Evolutionary conservation across 176 grass and related monocot genomes (phyloP).

Genomic region (Paspalum notatum): DNA sequence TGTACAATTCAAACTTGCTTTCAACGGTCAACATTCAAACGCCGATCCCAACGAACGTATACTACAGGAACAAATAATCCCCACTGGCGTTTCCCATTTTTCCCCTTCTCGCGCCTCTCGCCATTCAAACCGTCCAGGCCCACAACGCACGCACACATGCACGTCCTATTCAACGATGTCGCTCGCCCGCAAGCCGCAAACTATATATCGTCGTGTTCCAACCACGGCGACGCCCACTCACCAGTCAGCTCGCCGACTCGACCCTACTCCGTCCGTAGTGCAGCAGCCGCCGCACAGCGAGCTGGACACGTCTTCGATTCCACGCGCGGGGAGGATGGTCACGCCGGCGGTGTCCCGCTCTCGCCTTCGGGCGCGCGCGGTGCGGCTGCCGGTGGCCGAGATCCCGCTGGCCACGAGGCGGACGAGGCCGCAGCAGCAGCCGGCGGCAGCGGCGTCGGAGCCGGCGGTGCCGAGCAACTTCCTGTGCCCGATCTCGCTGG

Average conservation of each 20-base stretch:
- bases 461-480: slow-evolving; percentile 55
- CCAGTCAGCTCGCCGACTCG: slow-evolving; percentile 1
- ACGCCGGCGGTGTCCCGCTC: slow-evolving; percentile 38
- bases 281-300: not conserved
- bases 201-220: slow-evolving; percentile 34
- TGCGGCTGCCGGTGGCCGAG: not conserved
- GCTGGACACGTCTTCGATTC: not conserved
- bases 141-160: not conserved
- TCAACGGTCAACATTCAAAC: slow-evolving; percentile 89
- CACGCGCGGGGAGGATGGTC: slow-evolving; percentile 37
- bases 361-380: not conserved
- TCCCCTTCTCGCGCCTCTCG: not conserved
- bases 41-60: slow-evolving; percentile 37
- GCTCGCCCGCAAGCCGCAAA: slow-evolving; percentile 15
- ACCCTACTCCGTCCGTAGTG: not conserved
- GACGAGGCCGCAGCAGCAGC: not conserved
- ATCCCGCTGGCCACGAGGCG: slow-evolving; percentile 41
- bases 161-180: slow-evolving; percentile 25
- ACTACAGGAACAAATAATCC: too few relatives aligned
- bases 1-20: slow-evolving; percentile 52
- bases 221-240: slow-evolving; percentile 18
- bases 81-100: not conserved
- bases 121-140: not conserved
- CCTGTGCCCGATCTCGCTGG: slow-evolving; percentile 80
- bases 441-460: not conserved